Percentiles rank a stretch among this genome's conserved stretches.
These are phyloP conservation scores for Phytophthora pluvialis DNA, from an alignment of 352 stramenopile genomes.

Conservation along the genomic window DNA sequence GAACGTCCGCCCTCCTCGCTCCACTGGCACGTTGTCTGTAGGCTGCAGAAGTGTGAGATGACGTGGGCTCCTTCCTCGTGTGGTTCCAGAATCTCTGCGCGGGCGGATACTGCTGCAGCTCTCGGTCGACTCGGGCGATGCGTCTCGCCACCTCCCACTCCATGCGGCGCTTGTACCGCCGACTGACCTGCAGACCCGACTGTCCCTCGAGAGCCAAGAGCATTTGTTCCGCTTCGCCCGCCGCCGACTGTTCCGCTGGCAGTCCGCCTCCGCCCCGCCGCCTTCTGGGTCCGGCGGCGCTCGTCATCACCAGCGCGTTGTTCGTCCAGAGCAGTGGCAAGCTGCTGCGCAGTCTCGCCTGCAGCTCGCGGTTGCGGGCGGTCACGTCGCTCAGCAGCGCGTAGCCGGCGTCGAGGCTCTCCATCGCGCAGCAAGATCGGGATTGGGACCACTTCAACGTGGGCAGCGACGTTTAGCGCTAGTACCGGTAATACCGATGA, in stretches of 20 bases:
- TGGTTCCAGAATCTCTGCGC: constrained; percentile 67
- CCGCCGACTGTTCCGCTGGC: constrained; percentile 10
- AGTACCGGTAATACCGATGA: constrained; percentile 8
- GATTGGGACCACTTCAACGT: constrained; percentile 22
- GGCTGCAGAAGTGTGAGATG: background rate
- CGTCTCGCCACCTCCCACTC: constrained; percentile 78
- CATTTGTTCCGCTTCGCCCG: constrained; percentile 29
- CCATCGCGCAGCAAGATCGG: constrained; percentile 21
- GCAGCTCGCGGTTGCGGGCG: constrained; percentile 52
- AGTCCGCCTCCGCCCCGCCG: background rate
- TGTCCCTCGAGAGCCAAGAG: constrained; percentile 21
- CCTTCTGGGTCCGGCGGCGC: constrained; percentile 10
- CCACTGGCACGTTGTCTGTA: background rate
- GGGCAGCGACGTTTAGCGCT: constrained; percentile 1
- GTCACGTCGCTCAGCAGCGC: constrained; percentile 61
- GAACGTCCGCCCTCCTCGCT: background rate
- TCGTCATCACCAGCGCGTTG: constrained; percentile 52
- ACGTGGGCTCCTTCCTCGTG: constrained; percentile 30
- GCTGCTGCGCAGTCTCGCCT: constrained; percentile 51
- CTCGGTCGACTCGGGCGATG: constrained; percentile 71
- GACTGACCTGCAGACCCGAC: constrained; percentile 36
- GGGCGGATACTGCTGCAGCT: constrained; percentile 55
- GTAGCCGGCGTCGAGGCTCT: constrained; percentile 55
- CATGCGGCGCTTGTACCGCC: constrained; percentile 47
- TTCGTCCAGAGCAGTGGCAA: constrained; percentile 62